Conservation (phyloP, 768 basidiomycete species). For the Kwoniella pini region DNA sequence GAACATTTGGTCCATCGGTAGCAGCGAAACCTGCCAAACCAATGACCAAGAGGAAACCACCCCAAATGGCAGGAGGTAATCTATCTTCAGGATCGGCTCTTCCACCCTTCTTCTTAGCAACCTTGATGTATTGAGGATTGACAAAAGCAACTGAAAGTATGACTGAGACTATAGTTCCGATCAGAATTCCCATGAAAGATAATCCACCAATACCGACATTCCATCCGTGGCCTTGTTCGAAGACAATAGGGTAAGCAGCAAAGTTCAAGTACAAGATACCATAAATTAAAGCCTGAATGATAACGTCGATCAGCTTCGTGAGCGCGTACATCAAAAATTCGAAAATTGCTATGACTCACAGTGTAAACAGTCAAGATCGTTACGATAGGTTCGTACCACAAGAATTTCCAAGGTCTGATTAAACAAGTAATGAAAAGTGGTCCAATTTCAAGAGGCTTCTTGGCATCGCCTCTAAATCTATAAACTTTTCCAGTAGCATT, state of each 20-base stretch:
- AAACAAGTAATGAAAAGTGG: constrained; percentile 47
- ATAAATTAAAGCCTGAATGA: constrained; percentile 25
- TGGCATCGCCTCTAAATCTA: constrained; percentile 49
- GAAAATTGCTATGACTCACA: constrained; percentile 9
- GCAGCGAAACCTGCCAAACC: constrained; percentile 47
- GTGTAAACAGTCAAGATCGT: constrained; percentile 52
- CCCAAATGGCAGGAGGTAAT: constrained; percentile 54
- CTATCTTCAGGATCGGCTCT: constrained; percentile 56
- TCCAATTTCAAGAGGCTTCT: constrained; percentile 33
- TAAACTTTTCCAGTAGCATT: constrained; percentile 52
- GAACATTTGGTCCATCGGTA: constrained; percentile 56
- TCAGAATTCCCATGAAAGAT: constrained; percentile 54
- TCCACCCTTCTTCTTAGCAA: constrained; percentile 48
- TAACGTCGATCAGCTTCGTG: not conserved
- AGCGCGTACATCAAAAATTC: too few species aligned
- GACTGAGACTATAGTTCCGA: constrained; percentile 47
- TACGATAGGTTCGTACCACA: constrained; percentile 56
- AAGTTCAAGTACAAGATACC: constrained; percentile 51
- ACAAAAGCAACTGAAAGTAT: constrained; percentile 40
- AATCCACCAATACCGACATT: constrained; percentile 55
- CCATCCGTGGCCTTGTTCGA: constrained; percentile 55
- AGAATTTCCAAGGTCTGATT: constrained; percentile 53
- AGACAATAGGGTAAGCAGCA: constrained; percentile 57
- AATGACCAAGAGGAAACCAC: constrained; percentile 53
- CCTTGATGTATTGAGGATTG: constrained; percentile 54